Evolutionary conservation across 305 asterid species (phyloP), one percentile per base, ranked within the genome.

Genomic region (Solanum hybrid): DNA sequence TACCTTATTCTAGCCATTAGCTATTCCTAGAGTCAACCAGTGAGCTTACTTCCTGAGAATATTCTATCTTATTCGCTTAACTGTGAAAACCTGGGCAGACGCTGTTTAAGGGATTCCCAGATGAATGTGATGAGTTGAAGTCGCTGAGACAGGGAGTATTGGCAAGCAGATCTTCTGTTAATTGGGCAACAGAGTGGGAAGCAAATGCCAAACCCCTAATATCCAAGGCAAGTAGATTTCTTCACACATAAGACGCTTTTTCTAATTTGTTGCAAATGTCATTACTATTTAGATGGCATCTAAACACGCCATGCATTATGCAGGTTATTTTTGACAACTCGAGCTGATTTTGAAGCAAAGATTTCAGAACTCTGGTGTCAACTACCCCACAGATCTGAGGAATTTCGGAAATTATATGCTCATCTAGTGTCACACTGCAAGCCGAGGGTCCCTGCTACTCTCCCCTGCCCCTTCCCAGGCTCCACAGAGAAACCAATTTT

Each of bases 141-240:
- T 92, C 94, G 79, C 91, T 97, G 96, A 94, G 95, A 87, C 91
- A 92, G 51, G 94, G 92, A 85, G 94, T 95, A 93, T 91, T 93
- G 92, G 97, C 90, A 89, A 94, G 94, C 93, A 91, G 93, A 84
- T 94, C 96, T 77, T 92, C 96, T 29, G 92, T 94, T 90, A 91
- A 95, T 89, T 97, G 99, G 99, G 94, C 94, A 36, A 92, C 96
- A 7, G 96, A 93, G 80, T 96, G 99, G 99, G 98, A 96, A 93
- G 94, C 94, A 90, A 91, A 94, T 75, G 99, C 98, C 40, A 93
- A 91, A 91, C 98, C 98, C 76, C 93, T 96, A 86, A 94, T 97
- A 92, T 51, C 93, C 10, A 91, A 95, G 99, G 98, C 84, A 89
- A 89, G 94, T 77, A 24, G 77, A 42, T 19, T 24, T 34, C 26